Conservation (phyloP, 108 stramenopile genomes). For the Cyclotella choctawhatcheeana region DNA sequence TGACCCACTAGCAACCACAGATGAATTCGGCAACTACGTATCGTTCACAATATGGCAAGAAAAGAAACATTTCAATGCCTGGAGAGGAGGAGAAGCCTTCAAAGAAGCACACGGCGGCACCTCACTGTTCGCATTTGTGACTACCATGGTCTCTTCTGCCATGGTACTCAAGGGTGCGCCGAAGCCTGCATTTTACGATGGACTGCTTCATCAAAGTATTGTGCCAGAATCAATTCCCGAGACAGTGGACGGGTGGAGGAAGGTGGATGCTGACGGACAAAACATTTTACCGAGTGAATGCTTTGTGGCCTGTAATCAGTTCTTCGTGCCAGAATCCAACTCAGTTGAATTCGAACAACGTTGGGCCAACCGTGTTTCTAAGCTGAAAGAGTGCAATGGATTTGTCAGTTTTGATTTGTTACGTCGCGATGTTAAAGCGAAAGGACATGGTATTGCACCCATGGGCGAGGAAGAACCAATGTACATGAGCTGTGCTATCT, state of each 20-base stretch:
- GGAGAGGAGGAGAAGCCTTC: conserved; percentile 88
- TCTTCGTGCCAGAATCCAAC: conserved; percentile 72
- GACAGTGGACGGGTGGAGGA: conserved; percentile 87
- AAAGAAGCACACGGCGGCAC: conserved; percentile 94
- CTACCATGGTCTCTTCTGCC: conserved; percentile 79
- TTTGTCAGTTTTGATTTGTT: conserved; percentile 79
- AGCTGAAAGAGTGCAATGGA: conserved; percentile 76
- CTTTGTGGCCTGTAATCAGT: conserved; percentile 88
- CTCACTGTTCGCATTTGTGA: conserved; percentile 65
- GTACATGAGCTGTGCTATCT: conserved; percentile 74
- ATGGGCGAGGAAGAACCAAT: conserved; percentile 75
- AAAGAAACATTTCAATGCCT: conserved; percentile 84
- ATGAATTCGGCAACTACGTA: conserved; percentile 78
- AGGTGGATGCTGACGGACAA: conserved; percentile 75
- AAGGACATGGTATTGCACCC: conserved; percentile 76
- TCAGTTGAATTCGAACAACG: conserved; percentile 74
- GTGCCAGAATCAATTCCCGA: conserved; percentile 58
- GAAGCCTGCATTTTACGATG: conserved; percentile 86
- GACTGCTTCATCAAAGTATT: conserved; percentile 60
- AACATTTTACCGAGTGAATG: conserved; percentile 71
- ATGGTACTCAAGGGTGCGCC: conserved; percentile 78
- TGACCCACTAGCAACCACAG: conserved; percentile 33
- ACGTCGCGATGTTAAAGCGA: conserved; percentile 81
- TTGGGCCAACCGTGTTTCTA: conserved; percentile 71
- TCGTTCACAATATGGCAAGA: conserved; percentile 86